Conservation (phyloP, 306 rosid genomes). For the Casuarina equisetifolia region DNA sequence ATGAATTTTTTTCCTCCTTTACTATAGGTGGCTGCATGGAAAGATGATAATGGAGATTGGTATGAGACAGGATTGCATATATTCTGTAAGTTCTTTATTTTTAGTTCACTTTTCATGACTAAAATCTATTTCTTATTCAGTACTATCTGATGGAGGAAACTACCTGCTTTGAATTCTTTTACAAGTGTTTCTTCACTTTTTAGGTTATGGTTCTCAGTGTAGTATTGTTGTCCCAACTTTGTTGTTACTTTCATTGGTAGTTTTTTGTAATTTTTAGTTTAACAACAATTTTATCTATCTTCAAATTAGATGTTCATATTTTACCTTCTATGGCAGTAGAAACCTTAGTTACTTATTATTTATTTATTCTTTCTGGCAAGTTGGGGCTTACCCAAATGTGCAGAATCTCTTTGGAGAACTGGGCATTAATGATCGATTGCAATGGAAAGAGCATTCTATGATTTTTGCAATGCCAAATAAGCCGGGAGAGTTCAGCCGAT, state of each 20-base stretch:
- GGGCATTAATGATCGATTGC: conserved; percentile 89
- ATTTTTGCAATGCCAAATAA: conserved; percentile 96
- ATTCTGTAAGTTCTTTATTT: conserved; percentile 69
- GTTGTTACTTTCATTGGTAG: background rate
- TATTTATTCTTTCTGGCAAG: conserved; percentile 41
- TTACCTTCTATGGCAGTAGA: background rate
- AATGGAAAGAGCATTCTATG: conserved; percentile 99
- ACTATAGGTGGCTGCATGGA: conserved; percentile 93
- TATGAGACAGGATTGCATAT: conserved; percentile 97
- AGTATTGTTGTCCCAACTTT: background rate
- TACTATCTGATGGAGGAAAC: background rate
- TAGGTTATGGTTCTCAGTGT: background rate
- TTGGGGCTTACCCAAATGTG: conserved; percentile 96
- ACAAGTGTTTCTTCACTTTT: background rate
- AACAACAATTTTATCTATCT: background rate
- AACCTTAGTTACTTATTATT: conserved; percentile 10
- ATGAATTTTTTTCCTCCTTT: conserved; percentile 22
- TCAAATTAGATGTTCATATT: background rate
- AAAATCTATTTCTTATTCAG: background rate
- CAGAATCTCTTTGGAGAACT: conserved; percentile 96
- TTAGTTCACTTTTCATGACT: background rate
- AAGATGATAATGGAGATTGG: conserved; percentile 97
- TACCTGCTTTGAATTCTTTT: background rate
- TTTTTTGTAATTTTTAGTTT: background rate
- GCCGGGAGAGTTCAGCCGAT: conserved; percentile 96